Conservation (phyloP, 495 filamentous ascomycete species). For the Neurospora cerealis region DNA sequence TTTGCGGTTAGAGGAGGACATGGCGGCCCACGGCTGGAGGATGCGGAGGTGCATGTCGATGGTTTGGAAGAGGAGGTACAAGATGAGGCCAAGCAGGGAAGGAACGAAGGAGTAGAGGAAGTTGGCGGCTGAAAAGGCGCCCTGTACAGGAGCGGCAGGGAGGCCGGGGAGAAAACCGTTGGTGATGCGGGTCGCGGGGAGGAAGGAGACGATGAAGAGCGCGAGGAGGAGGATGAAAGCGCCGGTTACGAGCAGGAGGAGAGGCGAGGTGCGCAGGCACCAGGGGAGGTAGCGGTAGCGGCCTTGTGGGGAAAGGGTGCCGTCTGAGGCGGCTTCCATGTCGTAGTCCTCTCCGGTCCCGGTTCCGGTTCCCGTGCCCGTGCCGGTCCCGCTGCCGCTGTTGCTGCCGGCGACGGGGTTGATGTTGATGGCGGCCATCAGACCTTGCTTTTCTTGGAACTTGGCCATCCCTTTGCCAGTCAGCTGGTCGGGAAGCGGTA, state of each 20-base stretch:
- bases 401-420: slow-evolving; percentile 4
- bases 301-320: slow-evolving; percentile 33
- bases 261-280: slow-evolving; percentile 56
- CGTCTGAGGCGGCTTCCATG: slow-evolving; percentile 18
- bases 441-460: slow-evolving; percentile 23
- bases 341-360: slow-evolving; percentile 8
- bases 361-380: slow-evolving; percentile 22
- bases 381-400: slow-evolving; percentile 23
- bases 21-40: slow-evolving; percentile 62
- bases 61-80: slow-evolving; percentile 69
- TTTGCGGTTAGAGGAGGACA: slow-evolving; percentile 31
- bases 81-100: slow-evolving; percentile 58
- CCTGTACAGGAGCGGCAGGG: slow-evolving; percentile 44
- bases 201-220: slow-evolving; percentile 67
- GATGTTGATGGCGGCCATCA: neutral
- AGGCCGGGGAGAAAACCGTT: slow-evolving; percentile 63
- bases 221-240: slow-evolving; percentile 58
- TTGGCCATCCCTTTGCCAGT: slow-evolving; percentile 25
- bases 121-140: slow-evolving; percentile 73
- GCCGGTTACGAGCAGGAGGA: slow-evolving; percentile 54
- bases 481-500: slow-evolving; percentile 17
- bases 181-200: slow-evolving; percentile 49
- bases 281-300: slow-evolving; percentile 66
- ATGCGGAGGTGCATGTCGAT: slow-evolving; percentile 68
- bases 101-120: slow-evolving; percentile 85